Percentiles rank a stretch among this genome's conserved stretches.
phyloP scores from a whole-genome alignment of 768 basidiomycete genomes.

The Mycena latifolia region DNA sequence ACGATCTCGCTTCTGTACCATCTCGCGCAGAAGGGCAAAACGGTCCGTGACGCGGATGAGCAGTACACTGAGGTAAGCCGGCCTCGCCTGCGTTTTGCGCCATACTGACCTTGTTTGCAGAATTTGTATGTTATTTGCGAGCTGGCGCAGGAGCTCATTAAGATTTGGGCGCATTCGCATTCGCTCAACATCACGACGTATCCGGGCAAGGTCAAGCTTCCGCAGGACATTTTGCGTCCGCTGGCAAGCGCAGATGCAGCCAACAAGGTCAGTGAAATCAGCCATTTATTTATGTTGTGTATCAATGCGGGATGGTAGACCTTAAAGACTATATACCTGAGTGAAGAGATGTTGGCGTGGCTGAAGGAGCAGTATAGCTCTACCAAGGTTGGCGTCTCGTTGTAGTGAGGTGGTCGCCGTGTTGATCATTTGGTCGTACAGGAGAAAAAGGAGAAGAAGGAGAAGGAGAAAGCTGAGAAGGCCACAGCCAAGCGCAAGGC shows the following conservation, averaged over 20 bases:
- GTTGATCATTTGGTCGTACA: conserved; percentile 20
- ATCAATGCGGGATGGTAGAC: conserved; percentile 57
- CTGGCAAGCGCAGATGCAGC: conserved; percentile 75
- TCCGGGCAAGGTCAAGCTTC: conserved; percentile 85
- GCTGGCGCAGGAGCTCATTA: conserved; percentile 90
- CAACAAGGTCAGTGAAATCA: conserved; percentile 62
- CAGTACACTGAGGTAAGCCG: conserved; percentile 73
- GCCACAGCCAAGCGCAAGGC: conserved; percentile 68
- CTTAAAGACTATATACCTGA: conserved; percentile 74
- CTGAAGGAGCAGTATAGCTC: conserved; percentile 61
- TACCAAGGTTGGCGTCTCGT: conserved; percentile 46
- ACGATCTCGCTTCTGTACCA: conserved; percentile 89
- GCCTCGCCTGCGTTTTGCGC: not conserved
- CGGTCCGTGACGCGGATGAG: conserved; percentile 83
- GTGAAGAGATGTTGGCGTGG: conserved; percentile 70
- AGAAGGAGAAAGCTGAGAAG: conserved; percentile 66
- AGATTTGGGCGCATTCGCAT: conserved; percentile 69
- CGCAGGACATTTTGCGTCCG: conserved; percentile 83
- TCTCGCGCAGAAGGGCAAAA: conserved; percentile 86
- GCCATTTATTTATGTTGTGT: too few relatives aligned
- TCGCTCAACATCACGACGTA: conserved; percentile 85
- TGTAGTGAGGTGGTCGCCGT: not conserved
- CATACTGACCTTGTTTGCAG: conserved; percentile 53
- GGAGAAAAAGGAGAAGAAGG: conserved; percentile 65
- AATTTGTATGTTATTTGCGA: conserved; percentile 91